Conservation (phyloP, 208 protist genomes). For the Crithidia expoeki region DNA sequence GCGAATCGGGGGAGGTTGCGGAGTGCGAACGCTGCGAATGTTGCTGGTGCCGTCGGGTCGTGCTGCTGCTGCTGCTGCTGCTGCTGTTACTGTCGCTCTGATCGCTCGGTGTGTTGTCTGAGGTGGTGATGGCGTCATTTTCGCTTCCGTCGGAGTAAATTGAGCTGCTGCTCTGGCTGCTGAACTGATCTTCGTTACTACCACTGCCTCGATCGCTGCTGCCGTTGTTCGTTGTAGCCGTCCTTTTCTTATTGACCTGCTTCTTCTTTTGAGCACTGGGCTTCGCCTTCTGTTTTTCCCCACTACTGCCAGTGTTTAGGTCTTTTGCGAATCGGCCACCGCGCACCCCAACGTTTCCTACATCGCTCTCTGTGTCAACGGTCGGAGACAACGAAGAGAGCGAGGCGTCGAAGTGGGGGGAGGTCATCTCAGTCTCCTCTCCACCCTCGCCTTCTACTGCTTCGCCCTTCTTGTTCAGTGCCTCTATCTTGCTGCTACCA, state of each 20-base stretch:
- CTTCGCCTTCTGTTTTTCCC: too few relatives aligned
- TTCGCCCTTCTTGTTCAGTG: not conserved
- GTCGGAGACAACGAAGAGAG: constrained; percentile 6
- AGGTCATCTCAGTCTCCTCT: not conserved
- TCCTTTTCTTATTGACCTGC: not conserved
- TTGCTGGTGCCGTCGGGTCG: not conserved
- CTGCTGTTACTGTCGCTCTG: not conserved
- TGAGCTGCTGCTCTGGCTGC: too few relatives aligned
- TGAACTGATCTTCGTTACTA: too few relatives aligned
- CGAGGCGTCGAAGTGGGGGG: constrained; percentile 8
- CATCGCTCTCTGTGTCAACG: too few relatives aligned
- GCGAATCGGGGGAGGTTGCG: too few relatives aligned
- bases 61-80: not conserved
- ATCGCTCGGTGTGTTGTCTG: too few relatives aligned
- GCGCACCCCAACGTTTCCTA: too few relatives aligned
- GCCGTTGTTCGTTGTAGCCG: not conserved
- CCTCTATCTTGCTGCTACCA: not conserved
- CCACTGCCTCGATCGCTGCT: not conserved
- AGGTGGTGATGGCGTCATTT: not conserved
- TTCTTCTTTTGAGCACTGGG: too few relatives aligned
- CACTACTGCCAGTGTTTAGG: too few relatives aligned
- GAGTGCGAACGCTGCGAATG: too few relatives aligned
- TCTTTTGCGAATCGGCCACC: too few relatives aligned
- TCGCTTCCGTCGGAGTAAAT: too few relatives aligned
- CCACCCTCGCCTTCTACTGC: not conserved